Conservation (phyloP, 2,329 filamentous ascomycete species). For the Colletotrichum godetiae region DNA sequence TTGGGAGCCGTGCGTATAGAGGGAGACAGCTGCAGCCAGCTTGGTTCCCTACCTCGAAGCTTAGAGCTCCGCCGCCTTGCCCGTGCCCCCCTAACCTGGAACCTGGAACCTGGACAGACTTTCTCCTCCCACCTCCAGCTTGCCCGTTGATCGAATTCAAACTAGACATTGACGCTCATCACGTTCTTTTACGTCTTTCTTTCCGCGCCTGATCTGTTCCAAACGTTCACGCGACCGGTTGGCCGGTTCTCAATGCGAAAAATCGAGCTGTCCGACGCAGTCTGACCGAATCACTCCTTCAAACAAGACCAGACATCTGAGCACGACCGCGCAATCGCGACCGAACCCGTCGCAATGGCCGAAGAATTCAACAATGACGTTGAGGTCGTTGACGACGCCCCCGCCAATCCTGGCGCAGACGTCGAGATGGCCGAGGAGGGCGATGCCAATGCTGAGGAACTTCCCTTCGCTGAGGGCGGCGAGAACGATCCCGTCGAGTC, state of each 20-base stretch:
- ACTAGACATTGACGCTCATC: background rate
- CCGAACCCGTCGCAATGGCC: constrained; percentile 31
- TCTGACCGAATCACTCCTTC: background rate
- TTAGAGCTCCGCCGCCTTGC: background rate
- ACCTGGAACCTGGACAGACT: background rate
- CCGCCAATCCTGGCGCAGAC: constrained; percentile 45
- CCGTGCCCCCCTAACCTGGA: background rate
- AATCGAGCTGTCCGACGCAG: background rate
- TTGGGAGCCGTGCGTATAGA: background rate
- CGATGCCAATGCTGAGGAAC: constrained; percentile 45
- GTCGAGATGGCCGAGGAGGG: constrained; percentile 52
- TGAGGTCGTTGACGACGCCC: constrained; percentile 42
- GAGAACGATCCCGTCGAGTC: constrained; percentile 46
- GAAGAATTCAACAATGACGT: constrained; percentile 37
- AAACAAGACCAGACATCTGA: background rate
- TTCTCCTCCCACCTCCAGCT: background rate
- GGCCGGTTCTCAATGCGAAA: background rate
- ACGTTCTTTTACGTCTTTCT: constrained; percentile 6
- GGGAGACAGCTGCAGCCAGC: background rate
- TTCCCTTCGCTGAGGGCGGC: constrained; percentile 52
- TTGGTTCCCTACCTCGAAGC: background rate
- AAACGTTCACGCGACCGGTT: background rate
- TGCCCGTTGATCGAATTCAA: background rate
- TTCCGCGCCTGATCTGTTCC: background rate
- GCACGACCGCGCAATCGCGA: background rate